Base-by-base conservation (phyloP, 1,284 basidiomycete species). In the Ceratobasidium sp. region DNA sequence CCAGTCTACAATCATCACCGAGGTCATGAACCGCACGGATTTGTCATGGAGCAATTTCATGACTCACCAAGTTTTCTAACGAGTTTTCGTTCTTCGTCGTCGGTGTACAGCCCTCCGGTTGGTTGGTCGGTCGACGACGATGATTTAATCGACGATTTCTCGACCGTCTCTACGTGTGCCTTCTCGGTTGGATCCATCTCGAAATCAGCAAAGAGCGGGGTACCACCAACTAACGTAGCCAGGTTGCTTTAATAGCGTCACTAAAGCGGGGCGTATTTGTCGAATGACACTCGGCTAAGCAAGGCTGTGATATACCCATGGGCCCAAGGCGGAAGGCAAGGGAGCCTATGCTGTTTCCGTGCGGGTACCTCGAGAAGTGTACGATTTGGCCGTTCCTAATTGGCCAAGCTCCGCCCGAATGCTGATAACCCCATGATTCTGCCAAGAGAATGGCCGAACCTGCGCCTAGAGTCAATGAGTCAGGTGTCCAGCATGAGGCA, bases 61-160 rank as follows among this genome's bases (percentile, higher is more conserved):
- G n/a, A 60, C 72, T 46, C 46, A 75, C 75, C 75, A 16, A 75
- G 44, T 51, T 74, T 74, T 64, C 73, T 28, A 25, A 75, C 58
- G 18, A 75, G 71, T 38, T 51, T 73, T 16, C 63, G 18, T 51
- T 75, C 75, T 53, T 75, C 75, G 44, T 73, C 69, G 28, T 72
- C 62, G 28, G 71, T 75, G 67, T 49, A 75, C 63, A 18, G 28
- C 4, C 36, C 25, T 4, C 1, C 16, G 11, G 56, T 44, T 14
- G 59, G 42, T 1, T 51, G 44, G 6, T 30, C 9, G 9, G 38
- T 16, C 7, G 38, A 42, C 14, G 42, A 48, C 3, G 25, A 30
- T 16, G 66, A 69, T 38, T 28, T 42, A 23, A n/a, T 21, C 16
- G 66, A 69, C 40, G 18, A 23, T n/a, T 58, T 36, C 53, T 69